These are phyloP conservation scores for Alternaria metachromatica DNA, from an alignment of 2,329 filamentous ascomycete species.

Conservation along the genomic window DNA sequence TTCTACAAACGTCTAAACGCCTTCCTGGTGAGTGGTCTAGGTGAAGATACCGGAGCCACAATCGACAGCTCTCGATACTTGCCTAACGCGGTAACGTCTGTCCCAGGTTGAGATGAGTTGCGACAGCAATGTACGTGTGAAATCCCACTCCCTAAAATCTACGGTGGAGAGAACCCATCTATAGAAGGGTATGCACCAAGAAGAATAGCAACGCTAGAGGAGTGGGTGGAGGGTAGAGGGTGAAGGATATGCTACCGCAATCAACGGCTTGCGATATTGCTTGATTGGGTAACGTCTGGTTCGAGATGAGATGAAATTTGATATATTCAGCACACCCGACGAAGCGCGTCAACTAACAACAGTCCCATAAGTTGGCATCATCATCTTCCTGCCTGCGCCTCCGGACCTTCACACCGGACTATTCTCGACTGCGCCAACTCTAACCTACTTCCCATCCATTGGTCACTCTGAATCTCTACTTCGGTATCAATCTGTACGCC, in stretches of 20 bases:
- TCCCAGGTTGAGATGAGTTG: neutral
- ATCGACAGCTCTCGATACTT: neutral
- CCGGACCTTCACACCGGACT: slow-evolving; percentile 17
- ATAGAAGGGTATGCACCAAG: neutral
- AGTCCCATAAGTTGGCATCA: neutral
- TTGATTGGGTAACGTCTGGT: neutral
- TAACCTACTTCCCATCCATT: slow-evolving; percentile 17
- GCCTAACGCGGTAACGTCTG: neutral
- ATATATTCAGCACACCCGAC: neutral
- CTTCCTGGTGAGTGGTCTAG: neutral
- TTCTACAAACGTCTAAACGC: neutral
- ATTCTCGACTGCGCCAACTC: slow-evolving; percentile 6
- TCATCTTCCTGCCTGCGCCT: neutral
- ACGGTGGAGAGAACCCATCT: neutral
- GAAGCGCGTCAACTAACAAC: neutral
- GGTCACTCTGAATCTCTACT: slow-evolving; percentile 36
- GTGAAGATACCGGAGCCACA: neutral
- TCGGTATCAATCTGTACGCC: slow-evolving; percentile 36
- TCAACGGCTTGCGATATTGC: neutral
- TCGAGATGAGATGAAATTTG: neutral
- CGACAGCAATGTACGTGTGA: neutral
- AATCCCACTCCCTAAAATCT: neutral
- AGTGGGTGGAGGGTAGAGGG: neutral
- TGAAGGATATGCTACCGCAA: neutral
- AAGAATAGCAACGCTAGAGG: neutral